A percentile compares a stretch with the other conserved stretches of the same genome.
Conservation (phyloP, 768 basidiomycete species). For the Stropharia rugosoannulata region DNA sequence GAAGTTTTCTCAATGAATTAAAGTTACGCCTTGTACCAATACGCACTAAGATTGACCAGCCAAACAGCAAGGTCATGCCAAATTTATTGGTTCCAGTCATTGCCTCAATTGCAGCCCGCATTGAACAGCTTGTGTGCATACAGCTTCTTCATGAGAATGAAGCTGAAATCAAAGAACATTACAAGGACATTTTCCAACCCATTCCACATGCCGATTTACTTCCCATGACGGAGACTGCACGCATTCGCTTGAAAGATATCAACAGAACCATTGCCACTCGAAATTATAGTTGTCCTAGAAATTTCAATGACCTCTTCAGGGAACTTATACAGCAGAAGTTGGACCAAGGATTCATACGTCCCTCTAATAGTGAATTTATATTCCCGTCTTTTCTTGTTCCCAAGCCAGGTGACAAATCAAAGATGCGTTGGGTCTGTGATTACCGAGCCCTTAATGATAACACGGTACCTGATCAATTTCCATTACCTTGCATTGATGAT, state of each 20-base stretch:
- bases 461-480: slow-evolving; percentile 20
- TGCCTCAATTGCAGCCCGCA: no score
- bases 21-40: no score
- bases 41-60: no score
- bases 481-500: slow-evolving; percentile 19
- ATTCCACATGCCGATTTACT: slow-evolving; percentile 16
- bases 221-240: background rate
- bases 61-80: no score
- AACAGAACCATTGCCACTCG: slow-evolving; percentile 14
- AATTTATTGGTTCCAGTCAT: no score
- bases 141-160: no score
- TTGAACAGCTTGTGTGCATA: no score
- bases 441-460: slow-evolving; percentile 27
- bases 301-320: slow-evolving; percentile 29
- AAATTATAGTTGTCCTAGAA: slow-evolving; percentile 26
- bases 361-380: slow-evolving; percentile 16
- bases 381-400: slow-evolving; percentile 38
- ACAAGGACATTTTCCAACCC: slow-evolving; percentile 9
- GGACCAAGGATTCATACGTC: no score
- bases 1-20: no score
- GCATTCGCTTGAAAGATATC: slow-evolving; percentile 25
- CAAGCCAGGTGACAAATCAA: slow-evolving; percentile 21
- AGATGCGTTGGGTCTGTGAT: slow-evolving; percentile 35
- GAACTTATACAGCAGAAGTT: slow-evolving; percentile 12
- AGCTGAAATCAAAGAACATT: background rate